Evolutionary conservation across 768 basidiomycete species (phyloP), one percentile per base, ranked within the genome.

Genomic region (Mycena latifolia): DNA sequence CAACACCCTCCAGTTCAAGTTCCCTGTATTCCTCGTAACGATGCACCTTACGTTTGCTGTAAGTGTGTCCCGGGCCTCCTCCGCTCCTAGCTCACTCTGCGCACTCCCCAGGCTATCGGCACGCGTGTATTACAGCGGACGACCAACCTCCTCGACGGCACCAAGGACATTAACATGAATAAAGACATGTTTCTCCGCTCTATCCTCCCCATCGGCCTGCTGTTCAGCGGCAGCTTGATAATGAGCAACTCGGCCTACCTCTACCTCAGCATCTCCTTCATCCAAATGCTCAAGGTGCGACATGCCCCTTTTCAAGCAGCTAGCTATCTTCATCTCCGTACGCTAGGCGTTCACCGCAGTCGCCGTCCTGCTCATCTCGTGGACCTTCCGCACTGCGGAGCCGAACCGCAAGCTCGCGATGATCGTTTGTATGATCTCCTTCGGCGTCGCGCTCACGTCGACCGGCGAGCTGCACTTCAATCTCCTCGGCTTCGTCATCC

Each of bases 331-430:
- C 11, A 29, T 24, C 22, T 12, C n/a, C 37, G 14, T 31, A 22
- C 15, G 11, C 20, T 39, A 64, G 63, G 63, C 63, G 3, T 98
- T 98, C 80, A 90, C 31, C 90, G 92, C 63, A 89, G 96, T 59
- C 24, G 92, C 94, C 0, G 95, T 96, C 71, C 86, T 98, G 51
- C 87, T 97, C 64, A 97, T 99, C 77, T 96, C 96, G 89, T 95
- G 74, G 89, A 80, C 87, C 3, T 92, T 92, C 84, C 91, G 92
- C 63, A 90, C 96, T 59, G 91, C 95, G 72, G 94, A 97, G 53
- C 95, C 95, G 0, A 95, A 88, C 77, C 86, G 86, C 69, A 91
- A 89, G 69, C 86, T 98, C 17, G 88, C 88, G 3, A 65, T 92
- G 61, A 97, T 99, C 69, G 93, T 99, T 5, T 77, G 89, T 75